A percentile compares a stretch with the other conserved stretches of the same genome.
Evolutionary conservation across 257 asterid species (phyloP).

Genomic region (Ballota nigra): DNA sequence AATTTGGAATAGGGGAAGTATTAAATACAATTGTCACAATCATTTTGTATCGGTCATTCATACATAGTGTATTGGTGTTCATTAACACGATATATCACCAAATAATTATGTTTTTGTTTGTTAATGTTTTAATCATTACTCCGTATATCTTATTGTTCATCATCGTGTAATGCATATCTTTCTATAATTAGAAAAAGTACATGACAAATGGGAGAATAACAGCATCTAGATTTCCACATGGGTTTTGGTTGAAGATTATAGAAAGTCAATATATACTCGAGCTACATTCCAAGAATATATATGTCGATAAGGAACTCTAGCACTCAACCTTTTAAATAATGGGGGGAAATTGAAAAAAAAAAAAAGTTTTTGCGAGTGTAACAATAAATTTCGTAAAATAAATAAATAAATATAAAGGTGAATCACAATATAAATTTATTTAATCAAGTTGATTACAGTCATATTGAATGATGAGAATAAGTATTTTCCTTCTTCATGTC

Average conservation of each 20-base stretch:
- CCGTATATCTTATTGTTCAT: not conserved
- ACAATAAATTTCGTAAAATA: too few species aligned
- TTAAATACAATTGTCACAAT: too few species aligned
- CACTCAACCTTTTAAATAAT: not conserved
- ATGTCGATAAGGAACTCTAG: not conserved
- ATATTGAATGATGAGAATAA: too few species aligned
- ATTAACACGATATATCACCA: not conserved
- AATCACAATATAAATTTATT: too few species aligned
- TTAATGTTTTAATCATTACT: not conserved
- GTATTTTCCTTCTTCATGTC: too few species aligned
- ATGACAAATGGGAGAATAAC: not conserved
- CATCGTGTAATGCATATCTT: not conserved
- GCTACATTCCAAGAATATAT: not conserved
- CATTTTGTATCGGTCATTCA: not conserved
- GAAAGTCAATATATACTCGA: not conserved
- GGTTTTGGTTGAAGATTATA: not conserved
- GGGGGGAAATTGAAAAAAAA: too few species aligned
- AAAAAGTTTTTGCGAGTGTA: too few species aligned
- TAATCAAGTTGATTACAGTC: too few species aligned
- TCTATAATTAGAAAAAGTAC: not conserved
- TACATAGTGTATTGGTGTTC: not conserved
- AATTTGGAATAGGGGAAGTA: too few species aligned
- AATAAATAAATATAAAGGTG: too few species aligned
- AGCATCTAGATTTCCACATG: not conserved
- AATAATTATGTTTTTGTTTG: not conserved